Conservation (phyloP, 768 basidiomycete genomes). For the Xanthoconium stramineum region DNA sequence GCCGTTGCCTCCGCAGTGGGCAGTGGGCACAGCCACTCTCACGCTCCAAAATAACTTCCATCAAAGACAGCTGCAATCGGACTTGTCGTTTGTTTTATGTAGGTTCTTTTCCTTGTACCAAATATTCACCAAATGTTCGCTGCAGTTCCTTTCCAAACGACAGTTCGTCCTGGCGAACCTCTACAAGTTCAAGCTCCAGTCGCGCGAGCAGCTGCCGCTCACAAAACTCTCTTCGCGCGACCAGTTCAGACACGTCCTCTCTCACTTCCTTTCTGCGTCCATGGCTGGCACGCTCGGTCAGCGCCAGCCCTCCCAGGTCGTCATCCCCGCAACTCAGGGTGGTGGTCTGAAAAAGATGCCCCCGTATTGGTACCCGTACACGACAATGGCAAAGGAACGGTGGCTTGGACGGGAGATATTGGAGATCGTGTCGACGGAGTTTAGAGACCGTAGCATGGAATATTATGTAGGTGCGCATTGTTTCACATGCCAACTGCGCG, state of each 20-base stretch:
- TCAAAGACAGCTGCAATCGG: slow-evolving; percentile 21
- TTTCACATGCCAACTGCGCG: neutral
- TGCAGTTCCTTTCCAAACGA: slow-evolving; percentile 23
- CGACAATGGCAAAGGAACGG: slow-evolving; percentile 87
- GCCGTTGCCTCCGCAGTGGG: neutral
- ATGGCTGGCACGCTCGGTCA: slow-evolving; percentile 37
- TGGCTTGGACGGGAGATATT: slow-evolving; percentile 87
- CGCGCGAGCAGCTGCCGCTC: slow-evolving; percentile 34
- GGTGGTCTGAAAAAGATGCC: slow-evolving; percentile 71
- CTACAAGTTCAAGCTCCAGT: slow-evolving; percentile 22
- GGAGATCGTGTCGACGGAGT: slow-evolving; percentile 92
- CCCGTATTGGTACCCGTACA: slow-evolving; percentile 93
- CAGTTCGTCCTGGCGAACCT: slow-evolving; percentile 33
- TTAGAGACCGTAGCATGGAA: slow-evolving; percentile 89
- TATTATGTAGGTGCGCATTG: slow-evolving; percentile 73
- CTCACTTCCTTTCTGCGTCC: slow-evolving; percentile 48
- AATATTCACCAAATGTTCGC: too few relatives aligned
- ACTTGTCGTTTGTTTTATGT: slow-evolving; percentile 25
- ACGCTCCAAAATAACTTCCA: slow-evolving; percentile 16
- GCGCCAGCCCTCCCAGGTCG: slow-evolving; percentile 27
- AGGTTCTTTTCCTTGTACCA: neutral
- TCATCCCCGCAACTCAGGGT: slow-evolving; percentile 9
- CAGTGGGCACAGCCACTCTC: slow-evolving; percentile 12
- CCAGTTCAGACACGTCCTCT: slow-evolving; percentile 56
- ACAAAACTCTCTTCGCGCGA: slow-evolving; percentile 49